These are phyloP conservation scores for Penicillium verrucosum DNA, from an alignment of 2,329 filamentous ascomycete genomes.

Conservation along the genomic window DNA sequence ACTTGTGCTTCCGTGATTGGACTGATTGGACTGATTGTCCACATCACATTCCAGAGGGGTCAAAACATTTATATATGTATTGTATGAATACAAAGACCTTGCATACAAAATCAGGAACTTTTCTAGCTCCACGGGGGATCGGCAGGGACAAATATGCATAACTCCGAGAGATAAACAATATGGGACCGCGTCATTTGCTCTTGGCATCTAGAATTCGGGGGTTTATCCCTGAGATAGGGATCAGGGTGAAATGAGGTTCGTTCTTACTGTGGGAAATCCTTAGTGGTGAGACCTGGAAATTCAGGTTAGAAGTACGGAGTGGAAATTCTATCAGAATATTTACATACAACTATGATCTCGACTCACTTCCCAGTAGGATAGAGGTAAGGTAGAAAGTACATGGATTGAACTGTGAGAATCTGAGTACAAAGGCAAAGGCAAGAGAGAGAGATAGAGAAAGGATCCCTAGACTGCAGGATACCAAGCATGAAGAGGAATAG, in stretches of 20 bases:
- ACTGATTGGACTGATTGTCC: not conserved
- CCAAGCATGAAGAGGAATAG: slow-evolving; percentile 16
- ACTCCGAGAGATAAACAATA: slow-evolving; percentile 12
- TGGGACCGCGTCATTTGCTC: not conserved
- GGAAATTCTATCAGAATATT: not conserved
- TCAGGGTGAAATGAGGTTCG: too few relatives aligned
- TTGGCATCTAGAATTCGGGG: not conserved
- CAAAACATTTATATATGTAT: not conserved
- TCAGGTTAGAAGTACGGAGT: not conserved
- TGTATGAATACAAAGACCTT: not conserved
- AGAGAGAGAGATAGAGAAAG: slow-evolving; percentile 4
- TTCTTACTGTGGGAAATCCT: not conserved
- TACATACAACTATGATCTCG: not conserved
- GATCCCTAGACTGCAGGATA: slow-evolving; percentile 17
- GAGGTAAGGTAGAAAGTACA: slow-evolving; percentile 20
- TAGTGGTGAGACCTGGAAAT: not conserved
- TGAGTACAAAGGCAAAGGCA: slow-evolving; percentile 16
- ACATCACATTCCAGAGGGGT: not conserved
- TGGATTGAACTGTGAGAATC: slow-evolving; percentile 23
- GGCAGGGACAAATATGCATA: slow-evolving; percentile 18
- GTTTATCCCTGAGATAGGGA: not conserved
- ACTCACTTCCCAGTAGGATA: not conserved
- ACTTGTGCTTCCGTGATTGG: not conserved
- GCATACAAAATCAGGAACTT: not conserved
- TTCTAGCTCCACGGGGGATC: slow-evolving; percentile 15